Evolutionary conservation across 257 asterid species (phyloP).

Genomic region (Nemophila menziesii): DNA sequence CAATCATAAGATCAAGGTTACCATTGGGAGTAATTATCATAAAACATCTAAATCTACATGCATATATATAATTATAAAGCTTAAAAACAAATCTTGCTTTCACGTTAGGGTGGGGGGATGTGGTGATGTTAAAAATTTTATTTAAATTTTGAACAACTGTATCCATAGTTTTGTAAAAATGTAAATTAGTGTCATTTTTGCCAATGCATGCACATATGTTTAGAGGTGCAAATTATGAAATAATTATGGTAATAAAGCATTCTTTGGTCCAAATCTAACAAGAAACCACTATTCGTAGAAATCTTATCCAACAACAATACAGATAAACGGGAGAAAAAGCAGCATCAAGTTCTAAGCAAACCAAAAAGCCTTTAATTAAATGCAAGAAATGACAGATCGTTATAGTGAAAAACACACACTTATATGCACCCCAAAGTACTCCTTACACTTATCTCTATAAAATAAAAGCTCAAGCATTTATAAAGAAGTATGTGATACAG

Average conservation of each 20-base stretch:
- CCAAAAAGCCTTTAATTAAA: slow-evolving; percentile 22
- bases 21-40: no score
- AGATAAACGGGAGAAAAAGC: slow-evolving; percentile 23
- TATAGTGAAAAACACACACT: slow-evolving; percentile 13
- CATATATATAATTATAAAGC: no score
- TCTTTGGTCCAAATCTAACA: slow-evolving; percentile 13
- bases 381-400: not conserved
- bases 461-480: not conserved
- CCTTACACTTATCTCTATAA: no score
- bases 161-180: no score
- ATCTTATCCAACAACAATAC: slow-evolving; percentile 22
- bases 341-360: slow-evolving; percentile 11
- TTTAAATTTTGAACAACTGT: no score
- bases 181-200: slow-evolving; percentile 16
- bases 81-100: no score
- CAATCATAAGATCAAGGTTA: slow-evolving; percentile 13
- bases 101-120: no score
- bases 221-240: no score
- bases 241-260: slow-evolving; percentile 2
- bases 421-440: not conserved
- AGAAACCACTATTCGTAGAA: slow-evolving; percentile 12
- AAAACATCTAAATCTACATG: no score
- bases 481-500: no score
- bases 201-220: slow-evolving; percentile 14
- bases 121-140: no score